phyloP scores from a whole-genome alignment of 257 asterid species.

The Dorcoceras hygrometricum region DNA sequence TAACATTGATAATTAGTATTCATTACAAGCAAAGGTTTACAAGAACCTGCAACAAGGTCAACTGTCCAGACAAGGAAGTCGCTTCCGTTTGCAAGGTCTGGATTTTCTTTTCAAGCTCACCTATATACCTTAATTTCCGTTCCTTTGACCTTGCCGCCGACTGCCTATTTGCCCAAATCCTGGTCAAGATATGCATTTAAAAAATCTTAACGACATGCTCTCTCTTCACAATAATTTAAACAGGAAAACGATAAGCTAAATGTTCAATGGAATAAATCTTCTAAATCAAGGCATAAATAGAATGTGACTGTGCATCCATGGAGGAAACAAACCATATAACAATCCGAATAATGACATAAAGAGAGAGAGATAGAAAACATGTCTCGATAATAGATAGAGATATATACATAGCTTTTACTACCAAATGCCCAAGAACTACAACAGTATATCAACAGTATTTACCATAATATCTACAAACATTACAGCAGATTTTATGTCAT shows the following conservation, averaged over 20 bases:
- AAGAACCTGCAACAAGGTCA: slow-evolving; percentile 81
- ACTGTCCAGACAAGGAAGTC: slow-evolving; percentile 90
- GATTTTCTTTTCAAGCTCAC: slow-evolving; percentile 97
- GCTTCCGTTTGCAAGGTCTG: slow-evolving; percentile 95
- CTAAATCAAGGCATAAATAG: slow-evolving; percentile 2
- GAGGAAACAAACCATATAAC: slow-evolving; percentile 1
- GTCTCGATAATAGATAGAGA: background rate
- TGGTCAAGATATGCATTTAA: slow-evolving; percentile 25
- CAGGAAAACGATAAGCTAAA: slow-evolving; percentile 2
- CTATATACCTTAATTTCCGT: slow-evolving; percentile 94
- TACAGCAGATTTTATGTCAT: too few relatives aligned
- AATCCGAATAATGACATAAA: background rate
- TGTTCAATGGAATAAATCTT: background rate
- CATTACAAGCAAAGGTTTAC: slow-evolving; percentile 1
- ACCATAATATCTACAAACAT: too few relatives aligned
- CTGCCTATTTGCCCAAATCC: slow-evolving; percentile 99
- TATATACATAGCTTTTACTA: background rate
- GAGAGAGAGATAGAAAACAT: background rate
- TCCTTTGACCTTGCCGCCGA: slow-evolving; percentile 99
- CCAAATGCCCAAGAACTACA: background rate
- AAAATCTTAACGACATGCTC: background rate
- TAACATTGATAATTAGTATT: slow-evolving; percentile 8
- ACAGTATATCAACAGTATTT: background rate
- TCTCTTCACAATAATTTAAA: slow-evolving; percentile 7
- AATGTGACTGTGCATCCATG: background rate